Percentiles rank a stretch among this genome's conserved stretches.
These are phyloP conservation scores for Phanerodontia chrysosporium DNA, from an alignment of 768 basidiomycete genomes.

Conservation along the genomic window DNA sequence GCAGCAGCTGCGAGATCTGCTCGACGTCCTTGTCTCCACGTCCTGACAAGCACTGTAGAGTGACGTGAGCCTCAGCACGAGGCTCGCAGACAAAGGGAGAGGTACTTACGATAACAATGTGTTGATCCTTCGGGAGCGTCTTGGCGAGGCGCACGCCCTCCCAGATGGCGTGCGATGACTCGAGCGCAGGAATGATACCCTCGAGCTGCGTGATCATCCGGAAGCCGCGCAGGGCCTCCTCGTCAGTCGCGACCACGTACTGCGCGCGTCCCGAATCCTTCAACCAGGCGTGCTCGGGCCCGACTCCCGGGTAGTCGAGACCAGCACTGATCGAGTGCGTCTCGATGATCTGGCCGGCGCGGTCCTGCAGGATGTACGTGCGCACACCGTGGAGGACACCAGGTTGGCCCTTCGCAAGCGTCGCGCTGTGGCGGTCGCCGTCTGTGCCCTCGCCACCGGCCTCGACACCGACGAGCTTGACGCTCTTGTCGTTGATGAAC, in stretches of 20 bases:
- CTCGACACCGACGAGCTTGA: constrained; percentile 90
- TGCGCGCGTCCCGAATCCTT: constrained; percentile 93
- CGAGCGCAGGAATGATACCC: constrained; percentile 96
- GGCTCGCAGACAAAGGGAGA: not conserved
- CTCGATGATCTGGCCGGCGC: constrained; percentile 90
- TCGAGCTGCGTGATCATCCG: constrained; percentile 87
- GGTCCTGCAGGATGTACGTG: constrained; percentile 90
- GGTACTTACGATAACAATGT: constrained; percentile 83
- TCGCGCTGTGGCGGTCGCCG: constrained; percentile 87
- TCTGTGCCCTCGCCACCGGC: constrained; percentile 94
- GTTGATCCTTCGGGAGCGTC: constrained; percentile 75
- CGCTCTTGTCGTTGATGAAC: constrained; percentile 85
- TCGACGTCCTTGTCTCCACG: constrained; percentile 98
- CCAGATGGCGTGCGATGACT: constrained; percentile 97
- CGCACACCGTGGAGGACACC: constrained; percentile 95
- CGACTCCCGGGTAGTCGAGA: constrained; percentile 94
- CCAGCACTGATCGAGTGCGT: constrained; percentile 97
- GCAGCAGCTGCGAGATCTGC: constrained; percentile 89
- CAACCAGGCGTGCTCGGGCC: constrained; percentile 96
- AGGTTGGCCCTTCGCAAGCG: constrained; percentile 83
- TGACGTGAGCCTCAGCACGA: constrained; percentile 5
- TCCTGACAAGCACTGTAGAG: constrained; percentile 78
- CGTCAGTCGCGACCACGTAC: constrained; percentile 91
- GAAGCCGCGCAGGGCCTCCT: constrained; percentile 91
- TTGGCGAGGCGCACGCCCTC: constrained; percentile 82